Base-by-base conservation (phyloP, 2,329 filamentous ascomycete genomes). In the Cladobotryum mycophilum region DNA sequence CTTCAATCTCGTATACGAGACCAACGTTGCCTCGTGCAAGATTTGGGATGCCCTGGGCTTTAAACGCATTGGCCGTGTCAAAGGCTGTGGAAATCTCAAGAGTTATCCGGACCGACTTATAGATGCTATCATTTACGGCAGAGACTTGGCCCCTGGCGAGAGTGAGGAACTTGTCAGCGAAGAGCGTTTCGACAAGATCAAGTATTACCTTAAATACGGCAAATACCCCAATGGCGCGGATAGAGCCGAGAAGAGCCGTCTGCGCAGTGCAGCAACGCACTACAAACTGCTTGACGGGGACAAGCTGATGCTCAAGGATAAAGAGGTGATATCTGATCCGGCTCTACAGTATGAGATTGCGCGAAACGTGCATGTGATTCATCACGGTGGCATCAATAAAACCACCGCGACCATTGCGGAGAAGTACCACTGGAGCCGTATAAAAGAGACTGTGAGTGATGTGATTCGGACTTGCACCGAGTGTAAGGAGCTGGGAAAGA, bases 151-250 rank as follows among this genome's bases (percentile, higher is more conserved):
- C 14, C 65, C 65, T 42, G 67, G 66, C 53, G 85, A 89, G 61
- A 80, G 79, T 61, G 89, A 93, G 65, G 88, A 93, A 67, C 85
- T 88, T 66, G 86, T 92, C 61, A 91, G 86, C 68, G 91, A 96
- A 75, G 91, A 96, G 73, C 88, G 93, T 60, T 97, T 97, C 76
- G 92, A 96, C 76, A 96, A 96, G 77, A 97, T 97, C 67, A 87
- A 91, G 64, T 97, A 88, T 76, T 97, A 97, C 71, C 83, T 97
- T 64, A 95, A 95, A 71, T 89, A 91, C 68, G 86, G 86, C 64
- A 89, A 91, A 68, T 97, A 99, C 68, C 93, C 93, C 53, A 85
- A 86, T 61, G 92, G 91, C 55, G 91, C 92, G 64, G 90, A 96
- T 75, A 83, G 92, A 53, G 91, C 91, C 51, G 93, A 97, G 70